Evolutionary conservation across 139 green algal genomes (phyloP), one percentile per base, ranked within the genome.

Genomic region (Picochlorum sp.): DNA sequence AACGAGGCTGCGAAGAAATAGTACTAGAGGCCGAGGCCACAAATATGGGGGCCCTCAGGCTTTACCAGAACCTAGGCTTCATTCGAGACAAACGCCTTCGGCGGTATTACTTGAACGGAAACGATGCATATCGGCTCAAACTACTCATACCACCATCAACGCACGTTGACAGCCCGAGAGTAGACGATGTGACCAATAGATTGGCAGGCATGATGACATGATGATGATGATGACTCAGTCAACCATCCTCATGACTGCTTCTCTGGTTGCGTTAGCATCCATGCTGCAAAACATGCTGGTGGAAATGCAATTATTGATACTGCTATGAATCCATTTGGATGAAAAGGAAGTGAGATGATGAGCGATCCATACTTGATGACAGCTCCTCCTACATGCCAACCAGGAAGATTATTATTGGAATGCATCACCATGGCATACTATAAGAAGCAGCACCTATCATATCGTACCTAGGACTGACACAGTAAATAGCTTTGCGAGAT

Each of bases 21-120:
- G 82, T 87, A 7, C 73, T 99, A 56, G 94, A 99, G 77, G 95
- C 92, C 3, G 94, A 99, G 83, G 88, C 90, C 18, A 88, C 75
- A 50, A 99, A 99, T 77, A 68, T 31, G 4, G 94, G 85, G 7
- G 94, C 94, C 16, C 75, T 99, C 11, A 71, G 76, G 7, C 81
- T 99, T 60, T 99, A 99, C 80, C 63, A 89, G 47, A 82, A 81
- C 18, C 82, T 98, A 31, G 93, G 93, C n/a, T 98, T 98, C 62
- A 82, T 98, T n/a, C 70, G 90, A 1, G 94, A 97, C 70, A 98
- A 98, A 79, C 77, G 89, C 1, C 78, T 98, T 23, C 74, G 88
- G 67, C 81, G 81, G 84, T 99, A 99, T 77, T 99, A 98, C 72
- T 67, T 99, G 24, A 96, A 85, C 41, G 92, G 92, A 23, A 74